Conservation (phyloP, 352 stramenopile species). For the Phytophthora palmivora region DNA sequence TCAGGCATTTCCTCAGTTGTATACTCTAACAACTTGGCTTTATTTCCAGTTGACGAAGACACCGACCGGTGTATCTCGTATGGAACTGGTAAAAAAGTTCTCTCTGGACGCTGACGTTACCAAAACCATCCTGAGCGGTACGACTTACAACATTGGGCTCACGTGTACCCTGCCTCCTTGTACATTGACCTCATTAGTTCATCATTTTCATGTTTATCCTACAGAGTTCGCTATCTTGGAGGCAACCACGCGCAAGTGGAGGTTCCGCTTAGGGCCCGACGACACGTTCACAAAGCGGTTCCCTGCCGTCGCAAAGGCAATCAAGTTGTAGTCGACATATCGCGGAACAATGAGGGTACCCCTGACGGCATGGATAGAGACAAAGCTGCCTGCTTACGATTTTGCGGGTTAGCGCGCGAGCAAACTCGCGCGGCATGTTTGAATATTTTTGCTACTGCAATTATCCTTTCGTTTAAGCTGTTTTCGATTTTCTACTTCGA, state of each 20-base stretch:
- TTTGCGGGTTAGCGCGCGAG: conserved; percentile 5
- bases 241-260: conserved; percentile 52
- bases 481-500: background rate
- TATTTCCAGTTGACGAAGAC: conserved; percentile 41
- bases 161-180: background rate
- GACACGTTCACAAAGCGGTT: conserved; percentile 63
- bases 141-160: background rate
- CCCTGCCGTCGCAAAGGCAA: conserved; percentile 50
- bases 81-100: conserved; percentile 54
- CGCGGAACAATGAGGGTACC: background rate
- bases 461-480: background rate
- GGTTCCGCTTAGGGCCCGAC: conserved; percentile 56
- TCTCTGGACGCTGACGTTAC: conserved; percentile 44
- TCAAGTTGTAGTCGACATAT: conserved; percentile 47
- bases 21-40: conserved; percentile 1
- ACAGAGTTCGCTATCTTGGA: conserved; percentile 62
- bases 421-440: conserved; percentile 6
- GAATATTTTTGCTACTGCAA: conserved; percentile 18
- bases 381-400: conserved; percentile 9
- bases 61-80: conserved; percentile 48
- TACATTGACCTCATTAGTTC: conserved; percentile 11
- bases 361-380: conserved; percentile 26
- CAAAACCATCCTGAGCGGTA: conserved; percentile 62
- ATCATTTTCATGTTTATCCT: background rate
- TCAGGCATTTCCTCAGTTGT: background rate